Percentiles rank a stretch among this genome's conserved stretches.
Evolutionary conservation across 1,284 basidiomycete genomes (phyloP).

Genomic region (Afroboletus lepidellus): DNA sequence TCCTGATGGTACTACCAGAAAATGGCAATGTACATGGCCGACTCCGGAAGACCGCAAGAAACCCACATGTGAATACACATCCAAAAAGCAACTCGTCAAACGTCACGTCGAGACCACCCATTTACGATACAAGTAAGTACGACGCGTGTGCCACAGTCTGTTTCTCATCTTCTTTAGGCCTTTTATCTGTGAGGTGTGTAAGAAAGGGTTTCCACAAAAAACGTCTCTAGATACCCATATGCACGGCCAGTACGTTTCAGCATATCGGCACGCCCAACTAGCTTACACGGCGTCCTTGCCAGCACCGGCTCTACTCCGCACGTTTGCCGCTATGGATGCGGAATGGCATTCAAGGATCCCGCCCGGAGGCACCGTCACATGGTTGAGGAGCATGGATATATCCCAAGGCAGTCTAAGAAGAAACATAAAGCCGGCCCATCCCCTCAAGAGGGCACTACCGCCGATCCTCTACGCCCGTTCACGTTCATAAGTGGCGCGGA

Average conservation of each 20-base stretch:
- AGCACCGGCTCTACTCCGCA: conserved; percentile 59
- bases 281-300: conserved; percentile 11
- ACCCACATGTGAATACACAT: conserved; percentile 48
- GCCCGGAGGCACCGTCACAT: conserved; percentile 61
- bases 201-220: conserved; percentile 58
- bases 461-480: conserved; percentile 37
- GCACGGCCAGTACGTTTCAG: conserved; percentile 53
- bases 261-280: conserved; percentile 3
- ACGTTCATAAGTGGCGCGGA: conserved; percentile 31
- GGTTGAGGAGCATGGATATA: conserved; percentile 50
- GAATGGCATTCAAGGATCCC: conserved; percentile 57
- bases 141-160: conserved; percentile 7
- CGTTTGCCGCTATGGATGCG: conserved; percentile 52
- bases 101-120: conserved; percentile 66
- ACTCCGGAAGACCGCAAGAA: conserved; percentile 36
- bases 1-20: conserved; percentile 35
- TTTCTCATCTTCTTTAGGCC: conserved; percentile 39
- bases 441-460: conserved; percentile 22
- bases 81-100: conserved; percentile 66
- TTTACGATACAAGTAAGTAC: conserved; percentile 54
- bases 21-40: conserved; percentile 38
- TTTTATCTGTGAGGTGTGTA: conserved; percentile 54
- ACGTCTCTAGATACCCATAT: conserved; percentile 59
- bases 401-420: conserved; percentile 46
- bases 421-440: conserved; percentile 37